Evolutionary conservation across 2,329 filamentous ascomycete genomes (phyloP).

Genomic region (Phialocephala subalpina): DNA sequence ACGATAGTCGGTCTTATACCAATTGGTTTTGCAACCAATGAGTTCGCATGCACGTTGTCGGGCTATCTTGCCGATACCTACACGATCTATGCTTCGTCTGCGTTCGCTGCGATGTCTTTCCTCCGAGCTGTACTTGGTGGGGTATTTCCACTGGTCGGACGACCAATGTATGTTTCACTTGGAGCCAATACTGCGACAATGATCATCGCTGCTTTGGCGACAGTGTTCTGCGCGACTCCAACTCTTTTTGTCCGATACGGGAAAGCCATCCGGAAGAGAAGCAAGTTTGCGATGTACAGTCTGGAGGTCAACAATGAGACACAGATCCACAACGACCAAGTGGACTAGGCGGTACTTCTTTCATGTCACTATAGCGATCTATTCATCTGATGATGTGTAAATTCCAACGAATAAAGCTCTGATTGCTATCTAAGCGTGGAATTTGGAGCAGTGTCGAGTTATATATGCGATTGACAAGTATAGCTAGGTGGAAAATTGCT

Average conservation of each 20-base stretch:
- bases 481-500: no score
- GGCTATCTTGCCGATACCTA: slow-evolving; percentile 56
- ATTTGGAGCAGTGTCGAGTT: no score
- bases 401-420: no score
- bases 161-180: slow-evolving; percentile 49
- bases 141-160: slow-evolving; percentile 50
- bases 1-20: slow-evolving; percentile 50
- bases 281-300: slow-evolving; percentile 47
- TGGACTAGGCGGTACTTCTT: slow-evolving; percentile 14
- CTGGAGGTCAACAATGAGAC: slow-evolving; percentile 22
- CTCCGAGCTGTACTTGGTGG: slow-evolving; percentile 49
- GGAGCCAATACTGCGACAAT: slow-evolving; percentile 50
- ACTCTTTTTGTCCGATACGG: slow-evolving; percentile 49
- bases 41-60: slow-evolving; percentile 50
- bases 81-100: slow-evolving; percentile 52
- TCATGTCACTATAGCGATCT: no score
- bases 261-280: slow-evolving; percentile 46
- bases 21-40: slow-evolving; percentile 56
- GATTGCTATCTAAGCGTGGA: no score
- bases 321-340: slow-evolving; percentile 16
- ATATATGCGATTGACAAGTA: no score
- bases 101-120: slow-evolving; percentile 51
- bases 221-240: slow-evolving; percentile 49
- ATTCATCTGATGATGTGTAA: no score
- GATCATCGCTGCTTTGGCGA: slow-evolving; percentile 51